Evolutionary conservation across 371 early-diverging fungal species (phyloP).

Genomic region (Mucor velutinosus): DNA sequence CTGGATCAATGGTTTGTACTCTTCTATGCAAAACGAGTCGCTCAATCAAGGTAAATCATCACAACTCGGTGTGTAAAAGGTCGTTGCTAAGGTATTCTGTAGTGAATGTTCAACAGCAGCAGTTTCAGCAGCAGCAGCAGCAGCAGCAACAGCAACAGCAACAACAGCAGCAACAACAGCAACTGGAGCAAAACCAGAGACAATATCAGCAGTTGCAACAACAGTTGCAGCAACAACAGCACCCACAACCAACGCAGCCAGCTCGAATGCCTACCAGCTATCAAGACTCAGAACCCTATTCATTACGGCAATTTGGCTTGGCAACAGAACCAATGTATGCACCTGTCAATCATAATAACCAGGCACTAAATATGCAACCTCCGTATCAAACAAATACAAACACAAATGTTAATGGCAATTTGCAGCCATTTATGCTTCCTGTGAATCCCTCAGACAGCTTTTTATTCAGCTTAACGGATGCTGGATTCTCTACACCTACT

Average conservation of each 20-base stretch:
- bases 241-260: background rate
- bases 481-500: background rate
- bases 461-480: conserved; percentile 16
- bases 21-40: conserved; percentile 22
- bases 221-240: background rate
- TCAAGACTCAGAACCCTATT: conserved; percentile 28
- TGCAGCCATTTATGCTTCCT: conserved; percentile 1
- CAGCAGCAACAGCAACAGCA: background rate
- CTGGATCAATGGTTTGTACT: conserved; percentile 46
- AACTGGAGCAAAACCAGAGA: background rate
- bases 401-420: background rate
- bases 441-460: conserved; percentile 18
- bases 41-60: conserved; percentile 15
- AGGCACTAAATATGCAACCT: background rate
- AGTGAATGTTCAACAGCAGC: background rate
- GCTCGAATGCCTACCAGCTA: background rate
- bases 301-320: conserved; percentile 41
- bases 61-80: background rate
- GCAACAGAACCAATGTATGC: conserved; percentile 26
- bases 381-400: conserved; percentile 1
- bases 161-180: background rate
- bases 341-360: background rate
- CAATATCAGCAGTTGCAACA: background rate
- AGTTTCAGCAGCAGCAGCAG: background rate
- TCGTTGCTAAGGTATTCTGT: background rate